phyloP scores from a whole-genome alignment of 257 asterid genomes.

The Solanum etuberosum region DNA sequence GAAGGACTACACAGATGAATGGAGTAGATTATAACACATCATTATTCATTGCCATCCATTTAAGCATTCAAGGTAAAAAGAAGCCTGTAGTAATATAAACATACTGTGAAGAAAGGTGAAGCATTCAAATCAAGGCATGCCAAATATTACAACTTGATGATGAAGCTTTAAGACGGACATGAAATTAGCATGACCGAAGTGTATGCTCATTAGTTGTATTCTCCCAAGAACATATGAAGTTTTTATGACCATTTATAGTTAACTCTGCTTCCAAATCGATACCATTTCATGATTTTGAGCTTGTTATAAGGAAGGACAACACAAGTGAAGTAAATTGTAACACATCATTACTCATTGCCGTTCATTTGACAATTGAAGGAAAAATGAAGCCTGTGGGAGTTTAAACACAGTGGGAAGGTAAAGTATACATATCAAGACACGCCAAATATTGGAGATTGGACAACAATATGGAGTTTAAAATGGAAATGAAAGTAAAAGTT shows the following conservation, averaged over 20 bases:
- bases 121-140: background rate
- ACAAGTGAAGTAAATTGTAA: background rate
- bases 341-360: background rate
- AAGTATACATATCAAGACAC: background rate
- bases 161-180: background rate
- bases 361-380: background rate
- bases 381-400: background rate
- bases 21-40: background rate
- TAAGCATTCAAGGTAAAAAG: background rate
- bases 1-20: background rate
- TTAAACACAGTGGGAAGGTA: background rate
- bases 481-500: background rate
- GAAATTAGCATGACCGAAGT: background rate
- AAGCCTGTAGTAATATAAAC: background rate
- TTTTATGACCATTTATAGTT: background rate
- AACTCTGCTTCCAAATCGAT: background rate
- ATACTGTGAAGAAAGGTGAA: background rate
- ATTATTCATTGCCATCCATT: background rate
- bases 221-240: background rate
- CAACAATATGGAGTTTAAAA: background rate
- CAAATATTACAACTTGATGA: background rate
- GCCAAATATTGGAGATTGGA: background rate
- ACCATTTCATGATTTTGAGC: background rate
- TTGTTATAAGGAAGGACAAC: background rate
- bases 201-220: background rate